These are phyloP conservation scores for Umbellularia californica DNA, from an alignment of 164 flowering plant species.

Conservation along the genomic window DNA sequence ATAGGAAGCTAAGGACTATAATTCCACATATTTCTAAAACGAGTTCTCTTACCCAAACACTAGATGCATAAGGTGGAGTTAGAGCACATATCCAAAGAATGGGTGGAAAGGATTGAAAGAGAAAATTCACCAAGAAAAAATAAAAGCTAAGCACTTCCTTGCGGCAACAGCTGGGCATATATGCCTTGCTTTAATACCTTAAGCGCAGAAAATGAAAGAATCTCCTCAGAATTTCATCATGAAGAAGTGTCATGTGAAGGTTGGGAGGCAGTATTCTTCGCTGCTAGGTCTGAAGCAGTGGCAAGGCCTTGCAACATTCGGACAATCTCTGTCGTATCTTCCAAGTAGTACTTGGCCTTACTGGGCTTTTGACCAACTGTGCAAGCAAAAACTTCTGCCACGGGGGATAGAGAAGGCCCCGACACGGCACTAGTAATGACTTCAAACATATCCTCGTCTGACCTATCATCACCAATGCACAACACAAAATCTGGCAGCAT, in stretches of 20 bases:
- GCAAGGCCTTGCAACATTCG: conserved; percentile 45
- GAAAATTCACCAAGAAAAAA: too few relatives aligned
- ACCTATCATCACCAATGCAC: conserved; percentile 53
- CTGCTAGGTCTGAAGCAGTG: conserved; percentile 30
- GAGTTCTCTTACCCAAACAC: neutral
- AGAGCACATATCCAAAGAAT: neutral
- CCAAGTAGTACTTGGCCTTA: conserved; percentile 48
- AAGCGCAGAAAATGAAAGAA: neutral
- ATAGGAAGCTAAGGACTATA: neutral
- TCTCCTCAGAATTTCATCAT: conserved; percentile 1
- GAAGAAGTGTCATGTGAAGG: conserved; percentile 3
- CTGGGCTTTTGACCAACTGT: conserved; percentile 57
- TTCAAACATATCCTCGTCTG: conserved; percentile 59
- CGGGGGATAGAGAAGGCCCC: conserved; percentile 34
- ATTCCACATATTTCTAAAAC: neutral
- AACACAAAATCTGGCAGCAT: conserved; percentile 47
- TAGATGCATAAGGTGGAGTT: neutral
- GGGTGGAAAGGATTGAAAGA: too few relatives aligned
- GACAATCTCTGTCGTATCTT: conserved; percentile 40
- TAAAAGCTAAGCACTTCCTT: neutral
- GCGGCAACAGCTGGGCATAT: neutral
- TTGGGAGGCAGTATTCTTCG: conserved; percentile 16
- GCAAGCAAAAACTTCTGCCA: conserved; percentile 54
- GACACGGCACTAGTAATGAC: conserved; percentile 32
- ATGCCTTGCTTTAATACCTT: neutral